Evolutionary conservation across 1,284 basidiomycete species (phyloP), one percentile per base, ranked within the genome.

Genomic region (Trichosporon sp.): DNA sequence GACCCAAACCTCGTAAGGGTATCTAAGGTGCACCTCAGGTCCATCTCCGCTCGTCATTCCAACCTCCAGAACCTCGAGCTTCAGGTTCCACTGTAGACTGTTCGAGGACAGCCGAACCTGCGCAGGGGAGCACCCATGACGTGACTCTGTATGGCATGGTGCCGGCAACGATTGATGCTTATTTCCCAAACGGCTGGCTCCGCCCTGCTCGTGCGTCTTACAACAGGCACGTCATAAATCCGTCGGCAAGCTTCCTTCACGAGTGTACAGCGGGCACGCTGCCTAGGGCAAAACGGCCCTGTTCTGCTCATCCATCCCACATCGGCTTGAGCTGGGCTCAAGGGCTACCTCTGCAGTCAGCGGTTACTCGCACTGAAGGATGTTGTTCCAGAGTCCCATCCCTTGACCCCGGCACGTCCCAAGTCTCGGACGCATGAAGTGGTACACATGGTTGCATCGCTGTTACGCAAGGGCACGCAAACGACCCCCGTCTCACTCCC

Each of bases 121-220:
- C 7, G 7, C 59, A n/a, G 16, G 7, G 31, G 11, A 8, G 16
- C 2, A 10, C 4, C 14, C 59, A 63, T 63, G 59, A 35, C 59
- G 59, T 63, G 31, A 63, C 16, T 32, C 19, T n/a, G 31, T 63
- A 63, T 63, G 32, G 31, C 59, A 63, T n/a, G 16, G 59, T 63
- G 59, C 59, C 59, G 59, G 59, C 59, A 63, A n/a, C 32, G 59
- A 63, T 63, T 63, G 59, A 63, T 63, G 59, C 59, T 63, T 63
- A 63, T 63, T 35, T 16, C 59, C 31, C 59, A 63, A 35, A 16
- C 32, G 14, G 59, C 31, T n/a, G 59, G 16, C 31, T n/a, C 32
- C 16, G n/a, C 31, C 31, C 21, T 11, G 59, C 59, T 63, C 12
- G 4, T 37, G 59, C 31, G 12, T 14, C 32, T 10, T 4, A 32